Conservation (phyloP, 805 yeast species). For the Lipomyces japonicus region DNA sequence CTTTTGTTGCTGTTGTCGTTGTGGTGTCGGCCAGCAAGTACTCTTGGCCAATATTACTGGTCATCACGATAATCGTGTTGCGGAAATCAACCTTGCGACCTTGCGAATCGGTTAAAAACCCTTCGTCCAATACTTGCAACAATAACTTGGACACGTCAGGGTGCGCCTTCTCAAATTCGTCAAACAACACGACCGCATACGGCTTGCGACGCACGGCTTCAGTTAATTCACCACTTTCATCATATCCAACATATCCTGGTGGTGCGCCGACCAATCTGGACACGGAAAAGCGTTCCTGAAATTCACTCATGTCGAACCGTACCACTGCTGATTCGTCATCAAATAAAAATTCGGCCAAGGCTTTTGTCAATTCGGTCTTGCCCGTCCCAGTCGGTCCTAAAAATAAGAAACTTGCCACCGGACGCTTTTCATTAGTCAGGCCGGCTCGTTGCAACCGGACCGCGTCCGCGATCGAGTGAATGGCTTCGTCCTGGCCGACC, state of each 20-base stretch:
- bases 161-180: constrained; percentile 96
- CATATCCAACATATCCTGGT: constrained; percentile 96
- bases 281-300: constrained; percentile 89
- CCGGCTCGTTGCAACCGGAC: constrained; percentile 97
- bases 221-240: constrained; percentile 88
- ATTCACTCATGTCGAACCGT: constrained; percentile 96
- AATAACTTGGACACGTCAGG: constrained; percentile 88
- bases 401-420: constrained; percentile 94
- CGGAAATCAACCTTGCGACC: constrained; percentile 93
- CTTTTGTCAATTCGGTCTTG: constrained; percentile 91
- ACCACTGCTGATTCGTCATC: constrained; percentile 83
- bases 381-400: constrained; percentile 99
- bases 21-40: constrained; percentile 63
- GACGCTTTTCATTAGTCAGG: constrained; percentile 86
- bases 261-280: constrained; percentile 95
- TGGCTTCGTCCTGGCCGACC: constrained; percentile 95
- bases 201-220: constrained; percentile 96
- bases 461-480: constrained; percentile 83
- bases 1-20: constrained; percentile 30
- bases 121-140: constrained; percentile 92
- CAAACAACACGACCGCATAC: constrained; percentile 85
- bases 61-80: constrained; percentile 93
- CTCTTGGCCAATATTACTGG: constrained; percentile 95
- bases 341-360: constrained; percentile 86
- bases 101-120: constrained; percentile 88